Base-by-base conservation (phyloP, 2,329 filamentous ascomycete genomes). In the Xylaria sp. region DNA sequence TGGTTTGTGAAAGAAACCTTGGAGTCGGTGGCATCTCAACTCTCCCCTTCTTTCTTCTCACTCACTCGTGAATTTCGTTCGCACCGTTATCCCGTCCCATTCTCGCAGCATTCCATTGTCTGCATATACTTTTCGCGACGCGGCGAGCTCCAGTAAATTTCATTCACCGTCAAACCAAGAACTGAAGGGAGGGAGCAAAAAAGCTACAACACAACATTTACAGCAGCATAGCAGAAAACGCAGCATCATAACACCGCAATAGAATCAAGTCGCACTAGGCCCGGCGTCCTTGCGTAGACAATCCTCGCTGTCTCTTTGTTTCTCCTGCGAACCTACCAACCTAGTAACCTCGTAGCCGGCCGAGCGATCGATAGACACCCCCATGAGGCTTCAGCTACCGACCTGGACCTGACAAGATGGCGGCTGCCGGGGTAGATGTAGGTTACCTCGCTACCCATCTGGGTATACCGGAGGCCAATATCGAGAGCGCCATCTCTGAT, bases 361-460 rank as follows among this genome's bases (percentile, higher is more conserved):
- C 57, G 54, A 52, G 12, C 25, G 34, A 51, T 34, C 41, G 39
- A 61, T 39, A 41, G 8, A 58, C 67, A 46, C 72, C 60, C 72
- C 57, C 74, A 78, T 79, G 74, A 75, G 72, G 76, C 67, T 72
- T 72, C 70, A 59, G 62, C 64, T 69, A 34, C 62, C 64, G 50
- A 63, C 25, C 15, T 62, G 37, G 32, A 75, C 66, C 73, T 77
- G 73, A 79, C 77, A 82, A 74, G 74, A 91, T 91, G 89, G 88
- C 86, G 81, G 84, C 84, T 76, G 84, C 84, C 72, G 84, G 81
- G 73, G 82, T 94, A 77, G 92, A 95, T 83, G 84, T 91, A 74
- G 88, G 87, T 81, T 94, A 92, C 82, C 83, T 95, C 76, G 90
- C 92, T 79, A 86, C 88, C 79, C 91, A 93, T 77, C 88, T 92